A percentile compares a stretch with the other conserved stretches of the same genome.
Evolutionary conservation across 31 red algal genomes (phyloP).

Genomic region (Odonthalia washingtoniensis): DNA sequence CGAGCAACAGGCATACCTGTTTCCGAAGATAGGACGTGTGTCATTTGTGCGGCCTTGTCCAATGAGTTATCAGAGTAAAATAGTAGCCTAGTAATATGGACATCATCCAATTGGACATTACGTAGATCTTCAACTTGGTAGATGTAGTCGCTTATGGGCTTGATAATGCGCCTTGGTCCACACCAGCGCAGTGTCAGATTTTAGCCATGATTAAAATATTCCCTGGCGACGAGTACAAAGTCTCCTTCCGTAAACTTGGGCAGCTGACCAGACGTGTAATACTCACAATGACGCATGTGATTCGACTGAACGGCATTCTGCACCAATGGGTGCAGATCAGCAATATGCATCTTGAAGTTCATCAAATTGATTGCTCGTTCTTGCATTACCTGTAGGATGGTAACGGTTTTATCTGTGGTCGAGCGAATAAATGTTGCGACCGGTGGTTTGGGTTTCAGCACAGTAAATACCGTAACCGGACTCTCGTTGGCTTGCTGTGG

Average conservation of each 20-base stretch:
- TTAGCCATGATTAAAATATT: constrained; percentile 24
- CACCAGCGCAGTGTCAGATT: constrained; percentile 32
- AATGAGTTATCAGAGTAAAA: constrained; percentile 21
- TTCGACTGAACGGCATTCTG: neutral
- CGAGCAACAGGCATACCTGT: constrained; percentile 5
- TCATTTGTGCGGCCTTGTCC: neutral
- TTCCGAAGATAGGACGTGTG: constrained; percentile 24
- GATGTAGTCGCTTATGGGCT: too few relatives aligned
- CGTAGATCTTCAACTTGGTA: constrained; percentile 28
- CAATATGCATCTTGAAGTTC: neutral
- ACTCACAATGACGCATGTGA: neutral
- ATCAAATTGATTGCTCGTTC: neutral
- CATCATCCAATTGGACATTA: neutral
- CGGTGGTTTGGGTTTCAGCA: neutral
- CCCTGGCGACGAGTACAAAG: constrained; percentile 22
- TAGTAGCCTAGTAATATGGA: constrained; percentile 23
- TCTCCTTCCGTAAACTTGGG: neutral
- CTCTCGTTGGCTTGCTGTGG: neutral
- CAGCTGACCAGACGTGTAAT: neutral
- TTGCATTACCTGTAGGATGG: neutral
- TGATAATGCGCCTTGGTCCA: constrained; percentile 27
- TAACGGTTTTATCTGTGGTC: neutral
- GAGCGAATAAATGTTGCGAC: neutral
- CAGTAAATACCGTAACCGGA: neutral
- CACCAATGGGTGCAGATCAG: too few relatives aligned